These are phyloP conservation scores for Cenchrus purpureus DNA, from an alignment of 176 grass and related monocot genomes.

Conservation along the genomic window DNA sequence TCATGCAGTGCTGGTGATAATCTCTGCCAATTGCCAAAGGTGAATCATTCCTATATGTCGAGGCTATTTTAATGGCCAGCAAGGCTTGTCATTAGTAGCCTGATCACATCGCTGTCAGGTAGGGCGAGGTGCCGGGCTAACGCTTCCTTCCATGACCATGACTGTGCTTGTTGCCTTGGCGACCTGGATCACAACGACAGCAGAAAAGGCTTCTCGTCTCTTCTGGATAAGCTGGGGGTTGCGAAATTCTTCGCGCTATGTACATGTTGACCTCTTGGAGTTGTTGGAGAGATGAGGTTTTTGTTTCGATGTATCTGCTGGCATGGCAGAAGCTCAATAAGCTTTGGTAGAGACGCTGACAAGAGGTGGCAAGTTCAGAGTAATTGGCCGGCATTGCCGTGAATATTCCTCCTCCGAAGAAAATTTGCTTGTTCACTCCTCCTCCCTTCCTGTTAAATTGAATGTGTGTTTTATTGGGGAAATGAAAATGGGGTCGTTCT, in stretches of 20 bases:
- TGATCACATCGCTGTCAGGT: background rate
- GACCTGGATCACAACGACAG: conserved; percentile 14
- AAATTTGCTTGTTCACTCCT: background rate
- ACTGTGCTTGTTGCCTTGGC: conserved; percentile 6
- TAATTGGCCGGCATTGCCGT: background rate
- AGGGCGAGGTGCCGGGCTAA: conserved; percentile 10
- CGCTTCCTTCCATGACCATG: conserved; percentile 30
- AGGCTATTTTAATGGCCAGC: background rate
- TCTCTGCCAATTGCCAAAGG: background rate
- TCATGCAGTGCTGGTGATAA: background rate
- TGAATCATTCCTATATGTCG: background rate
- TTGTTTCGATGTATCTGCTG: background rate
- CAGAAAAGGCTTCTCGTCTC: background rate
- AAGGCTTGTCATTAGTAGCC: background rate
- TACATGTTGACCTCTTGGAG: background rate
- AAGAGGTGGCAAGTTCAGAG: background rate
- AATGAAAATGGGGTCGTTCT: background rate
- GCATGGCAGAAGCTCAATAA: background rate
- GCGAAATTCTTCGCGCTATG: background rate
- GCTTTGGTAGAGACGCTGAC: conserved; percentile 1
- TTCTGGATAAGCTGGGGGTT: background rate
- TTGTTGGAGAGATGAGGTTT: background rate
- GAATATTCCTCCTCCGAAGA: background rate
- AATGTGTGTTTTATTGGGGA: background rate
- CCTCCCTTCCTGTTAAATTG: background rate